These are phyloP conservation scores for Mangifera indica DNA, from an alignment of 345 rosid genomes.

Conservation along the genomic window DNA sequence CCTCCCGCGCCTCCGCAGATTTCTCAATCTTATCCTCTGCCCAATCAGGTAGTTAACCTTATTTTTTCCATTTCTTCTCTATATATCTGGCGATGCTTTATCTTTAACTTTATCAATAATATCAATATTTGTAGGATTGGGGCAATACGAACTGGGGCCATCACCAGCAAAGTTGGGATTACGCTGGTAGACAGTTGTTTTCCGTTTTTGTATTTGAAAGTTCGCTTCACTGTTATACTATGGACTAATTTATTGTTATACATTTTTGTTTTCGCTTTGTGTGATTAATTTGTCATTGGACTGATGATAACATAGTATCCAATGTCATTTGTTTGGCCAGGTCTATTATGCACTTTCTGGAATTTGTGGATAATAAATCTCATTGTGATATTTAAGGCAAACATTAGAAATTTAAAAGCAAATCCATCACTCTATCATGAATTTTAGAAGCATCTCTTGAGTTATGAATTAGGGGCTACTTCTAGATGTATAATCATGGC, in stretches of 20 bases:
- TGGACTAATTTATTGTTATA: background rate
- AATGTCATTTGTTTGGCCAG: background rate
- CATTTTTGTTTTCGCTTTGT: background rate
- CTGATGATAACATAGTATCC: background rate
- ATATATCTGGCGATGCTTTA: background rate
- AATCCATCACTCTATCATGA: too few relatives aligned
- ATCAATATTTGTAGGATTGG: slow-evolving; percentile 62
- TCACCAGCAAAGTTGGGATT: slow-evolving; percentile 62
- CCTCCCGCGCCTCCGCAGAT: slow-evolving; percentile 35
- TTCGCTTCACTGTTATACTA: background rate
- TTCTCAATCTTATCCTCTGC: slow-evolving; percentile 40
- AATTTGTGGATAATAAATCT: background rate
- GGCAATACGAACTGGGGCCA: slow-evolving; percentile 57
- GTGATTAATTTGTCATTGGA: background rate
- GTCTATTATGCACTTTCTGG: background rate
- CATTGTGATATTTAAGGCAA: background rate
- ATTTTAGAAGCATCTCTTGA: too few relatives aligned
- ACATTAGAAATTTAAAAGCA: too few relatives aligned
- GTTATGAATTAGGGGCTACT: too few relatives aligned
- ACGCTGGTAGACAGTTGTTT: slow-evolving; percentile 36
- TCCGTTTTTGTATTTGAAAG: background rate
- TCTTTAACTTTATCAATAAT: background rate
- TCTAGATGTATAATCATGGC: too few relatives aligned
- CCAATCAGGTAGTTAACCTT: slow-evolving; percentile 35
- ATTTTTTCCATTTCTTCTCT: background rate